Percentiles rank a stretch among this genome's conserved stretches.
Conservation (phyloP, 2,329 filamentous ascomycete species). For the Phoma sp. region DNA sequence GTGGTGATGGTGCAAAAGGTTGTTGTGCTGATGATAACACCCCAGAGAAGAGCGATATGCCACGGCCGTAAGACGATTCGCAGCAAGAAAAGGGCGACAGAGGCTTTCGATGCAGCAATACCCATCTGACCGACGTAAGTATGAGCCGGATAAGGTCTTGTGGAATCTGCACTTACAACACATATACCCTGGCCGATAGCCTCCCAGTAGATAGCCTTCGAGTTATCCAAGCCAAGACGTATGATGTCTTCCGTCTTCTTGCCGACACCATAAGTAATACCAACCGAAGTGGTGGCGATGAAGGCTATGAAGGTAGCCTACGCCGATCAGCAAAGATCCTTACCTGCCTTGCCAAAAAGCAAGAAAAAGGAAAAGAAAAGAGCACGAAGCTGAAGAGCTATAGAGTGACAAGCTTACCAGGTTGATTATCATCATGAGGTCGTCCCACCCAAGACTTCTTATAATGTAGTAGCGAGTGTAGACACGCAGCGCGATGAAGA, state of each 20-base stretch:
- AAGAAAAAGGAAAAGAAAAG: neutral
- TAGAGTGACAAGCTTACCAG: slow-evolving; percentile 23
- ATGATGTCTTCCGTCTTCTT: slow-evolving; percentile 33
- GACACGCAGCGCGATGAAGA: slow-evolving; percentile 35
- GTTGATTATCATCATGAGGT: slow-evolving; percentile 37
- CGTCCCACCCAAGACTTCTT: slow-evolving; percentile 38
- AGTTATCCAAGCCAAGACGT: slow-evolving; percentile 28
- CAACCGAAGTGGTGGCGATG: slow-evolving; percentile 32
- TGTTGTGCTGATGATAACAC: slow-evolving; percentile 36
- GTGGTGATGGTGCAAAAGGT: slow-evolving; percentile 37
- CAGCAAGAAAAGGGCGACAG: slow-evolving; percentile 40
- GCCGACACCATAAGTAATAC: slow-evolving; percentile 37
- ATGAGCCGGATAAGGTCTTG: neutral
- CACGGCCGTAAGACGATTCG: slow-evolving; percentile 38
- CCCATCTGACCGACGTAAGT: slow-evolving; percentile 23
- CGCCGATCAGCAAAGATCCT: neutral
- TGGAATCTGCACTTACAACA: slow-evolving; percentile 15
- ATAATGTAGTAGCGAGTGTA: slow-evolving; percentile 40
- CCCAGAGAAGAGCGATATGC: slow-evolving; percentile 41
- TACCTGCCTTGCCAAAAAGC: neutral
- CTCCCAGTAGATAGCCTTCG: slow-evolving; percentile 42
- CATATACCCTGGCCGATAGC: slow-evolving; percentile 40
- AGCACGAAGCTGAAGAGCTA: neutral
- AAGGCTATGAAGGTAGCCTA: slow-evolving; percentile 37
- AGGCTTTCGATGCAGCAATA: slow-evolving; percentile 39